Percentiles rank a stretch among this genome's conserved stretches.
Conservation (phyloP, 2,329 filamentous ascomycete genomes). For the Epichloe glyceriae region DNA sequence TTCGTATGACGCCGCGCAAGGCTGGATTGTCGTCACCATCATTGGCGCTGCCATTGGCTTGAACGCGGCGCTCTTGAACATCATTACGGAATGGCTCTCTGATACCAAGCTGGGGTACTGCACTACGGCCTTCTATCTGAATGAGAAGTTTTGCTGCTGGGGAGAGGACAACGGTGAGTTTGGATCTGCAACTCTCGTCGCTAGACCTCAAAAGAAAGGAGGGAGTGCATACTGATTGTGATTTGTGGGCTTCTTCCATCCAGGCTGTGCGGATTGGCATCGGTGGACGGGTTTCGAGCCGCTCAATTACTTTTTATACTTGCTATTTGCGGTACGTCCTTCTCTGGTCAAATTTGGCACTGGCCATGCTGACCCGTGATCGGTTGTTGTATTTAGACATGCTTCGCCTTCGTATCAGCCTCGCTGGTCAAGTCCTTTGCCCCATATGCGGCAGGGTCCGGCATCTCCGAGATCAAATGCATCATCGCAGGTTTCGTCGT, state of each 20-base stretch:
- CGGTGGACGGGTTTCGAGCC: constrained; percentile 69
- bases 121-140: constrained; percentile 89
- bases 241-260: neutral
- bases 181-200: neutral
- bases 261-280: constrained; percentile 79
- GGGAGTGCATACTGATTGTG: neutral
- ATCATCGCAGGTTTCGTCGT: constrained; percentile 98
- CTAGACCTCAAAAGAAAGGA: neutral
- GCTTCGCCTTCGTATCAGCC: constrained; percentile 74
- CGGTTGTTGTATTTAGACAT: constrained; percentile 31
- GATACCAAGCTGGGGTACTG: constrained; percentile 97
- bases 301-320: constrained; percentile 79
- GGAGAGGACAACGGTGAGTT: constrained; percentile 69
- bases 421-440: constrained; percentile 81
- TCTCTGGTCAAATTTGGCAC: neutral
- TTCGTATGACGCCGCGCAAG: constrained; percentile 90
- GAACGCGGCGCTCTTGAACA: constrained; percentile 87
- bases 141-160: constrained; percentile 97
- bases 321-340: constrained; percentile 59
- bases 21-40: constrained; percentile 93
- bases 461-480: constrained; percentile 98
- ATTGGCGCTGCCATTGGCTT: constrained; percentile 87
- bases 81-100: constrained; percentile 90
- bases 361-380: neutral
- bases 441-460: constrained; percentile 89